Evolutionary conservation across 495 filamentous ascomycete species (phyloP).

Genomic region (Thozetella sp.): DNA sequence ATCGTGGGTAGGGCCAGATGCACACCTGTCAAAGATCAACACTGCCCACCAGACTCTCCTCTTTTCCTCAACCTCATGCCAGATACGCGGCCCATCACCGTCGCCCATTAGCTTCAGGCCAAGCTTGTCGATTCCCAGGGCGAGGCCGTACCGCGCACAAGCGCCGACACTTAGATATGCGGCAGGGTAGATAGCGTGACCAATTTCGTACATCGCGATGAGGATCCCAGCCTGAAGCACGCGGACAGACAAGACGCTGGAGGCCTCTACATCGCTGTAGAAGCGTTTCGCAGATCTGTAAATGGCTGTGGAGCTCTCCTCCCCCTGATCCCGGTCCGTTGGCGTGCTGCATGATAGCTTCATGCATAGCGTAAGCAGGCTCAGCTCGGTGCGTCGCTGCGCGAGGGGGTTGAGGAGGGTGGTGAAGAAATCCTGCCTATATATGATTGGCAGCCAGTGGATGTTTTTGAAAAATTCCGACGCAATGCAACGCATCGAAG

Average conservation of each 20-base stretch:
- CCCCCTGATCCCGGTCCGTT: background rate
- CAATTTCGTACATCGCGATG: conserved; percentile 34
- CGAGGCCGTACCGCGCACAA: conserved; percentile 37
- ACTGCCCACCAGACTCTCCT: conserved; percentile 32
- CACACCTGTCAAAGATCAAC: conserved; percentile 26
- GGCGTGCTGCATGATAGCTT: conserved; percentile 19
- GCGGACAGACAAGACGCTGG: conserved; percentile 23
- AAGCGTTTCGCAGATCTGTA: conserved; percentile 32
- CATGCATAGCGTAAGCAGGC: conserved; percentile 31
- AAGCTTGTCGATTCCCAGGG: conserved; percentile 28
- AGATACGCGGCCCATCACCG: conserved; percentile 8
- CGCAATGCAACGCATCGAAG: conserved; percentile 6
- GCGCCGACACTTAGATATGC: conserved; percentile 32
- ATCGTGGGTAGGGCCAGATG: background rate
- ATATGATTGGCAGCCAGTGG: conserved; percentile 34
- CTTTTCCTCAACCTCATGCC: conserved; percentile 33
- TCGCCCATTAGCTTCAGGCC: conserved; percentile 5
- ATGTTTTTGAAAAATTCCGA: background rate
- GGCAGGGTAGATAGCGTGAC: conserved; percentile 36
- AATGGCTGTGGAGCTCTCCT: conserved; percentile 19
- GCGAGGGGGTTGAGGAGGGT: conserved; percentile 17
- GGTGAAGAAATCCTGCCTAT: conserved; percentile 28
- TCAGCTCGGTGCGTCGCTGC: conserved; percentile 23
- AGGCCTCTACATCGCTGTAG: conserved; percentile 24
- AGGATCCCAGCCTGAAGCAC: conserved; percentile 32